Base-by-base conservation (phyloP, 1,284 basidiomycete species). In the Mycena sp. region DNA sequence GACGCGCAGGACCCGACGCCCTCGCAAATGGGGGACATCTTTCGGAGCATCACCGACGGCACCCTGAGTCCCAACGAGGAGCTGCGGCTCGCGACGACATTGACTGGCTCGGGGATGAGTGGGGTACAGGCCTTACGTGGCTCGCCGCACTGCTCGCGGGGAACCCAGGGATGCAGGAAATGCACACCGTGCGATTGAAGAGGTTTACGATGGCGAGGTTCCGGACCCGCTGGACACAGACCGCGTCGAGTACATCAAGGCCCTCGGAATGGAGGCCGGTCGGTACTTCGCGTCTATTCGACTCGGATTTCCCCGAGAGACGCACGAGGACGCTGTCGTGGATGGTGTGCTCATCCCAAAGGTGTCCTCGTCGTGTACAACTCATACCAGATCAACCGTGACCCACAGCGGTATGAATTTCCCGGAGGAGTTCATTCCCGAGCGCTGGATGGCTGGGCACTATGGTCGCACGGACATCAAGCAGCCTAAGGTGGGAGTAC, bases 341-440 rank as follows among this genome's bases (percentile, higher is more conserved):
- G 60, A 62, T 46, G 60, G 60, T 10, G 48, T 62, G 40, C 19
- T 38, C 12, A 62, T 62, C 60, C 60, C 2, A 55, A 56, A 32
- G 60, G 60, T 17, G 48, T 57, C 4, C 49, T 62, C 4, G 60
- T 62, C n/a, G 60, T 62, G 45, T 62, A 62, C 41, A 62, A 62
- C 48, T 57, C 60, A n/a, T 62, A 56, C 29, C 53, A 62, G 32
- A 62, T 62, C 48, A 62, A 62, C 41, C 60, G 60, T 19, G 60
- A 62, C 32, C 53, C 60, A 17, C 53, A 62, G 48, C 53, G 60
- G 37, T 62, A 62, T 25, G 54, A n/a, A 62, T 32, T 51, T 32
- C 38, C 53, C 53, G 17, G 53, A 62, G 48, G 60, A 56, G 48
- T 62, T 62, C 40, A 19, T 57, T 1, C 60, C 60, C 6, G 60